These are phyloP conservation scores for Trypanosoma conorhini DNA, from an alignment of 208 protist species.

Conservation along the genomic window DNA sequence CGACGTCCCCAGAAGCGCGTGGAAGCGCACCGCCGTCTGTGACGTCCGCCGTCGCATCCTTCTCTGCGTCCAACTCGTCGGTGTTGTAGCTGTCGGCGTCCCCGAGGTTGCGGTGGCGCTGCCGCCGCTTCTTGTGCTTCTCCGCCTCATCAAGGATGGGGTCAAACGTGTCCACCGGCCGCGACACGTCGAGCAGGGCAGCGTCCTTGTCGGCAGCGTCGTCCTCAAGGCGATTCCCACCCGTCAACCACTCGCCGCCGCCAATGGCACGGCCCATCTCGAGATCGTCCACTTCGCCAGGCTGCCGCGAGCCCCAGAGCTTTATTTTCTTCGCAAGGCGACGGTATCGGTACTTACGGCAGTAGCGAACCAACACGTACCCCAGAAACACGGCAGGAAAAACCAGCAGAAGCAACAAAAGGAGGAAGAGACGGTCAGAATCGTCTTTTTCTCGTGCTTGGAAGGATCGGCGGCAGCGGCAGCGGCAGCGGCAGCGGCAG, in stretches of 20 bases:
- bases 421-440: neutral
- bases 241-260: constrained; percentile 47
- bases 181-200: neutral
- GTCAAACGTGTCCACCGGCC: constrained; percentile 44
- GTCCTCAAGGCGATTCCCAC: neutral
- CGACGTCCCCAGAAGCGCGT: neutral
- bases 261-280: constrained; percentile 46
- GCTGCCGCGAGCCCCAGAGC: constrained; percentile 43
- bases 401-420: constrained; percentile 48
- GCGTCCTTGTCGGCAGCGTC: neutral
- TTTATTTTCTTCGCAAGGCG: constrained; percentile 32
- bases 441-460: constrained; percentile 1
- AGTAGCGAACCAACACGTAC: constrained; percentile 35
- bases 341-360: constrained; percentile 38
- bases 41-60: neutral
- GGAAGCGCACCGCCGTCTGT: neutral
- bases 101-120: constrained; percentile 25
- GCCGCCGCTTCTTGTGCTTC: constrained; percentile 41
- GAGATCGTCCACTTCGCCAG: constrained; percentile 49
- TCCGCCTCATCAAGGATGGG: constrained; percentile 63
- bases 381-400: constrained; percentile 33
- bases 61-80: neutral
- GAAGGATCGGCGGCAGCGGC: neutral
- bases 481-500: too few species aligned
- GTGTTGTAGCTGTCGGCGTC: neutral